Evolutionary conservation across 2,329 filamentous ascomycete species (phyloP), one percentile per base, ranked within the genome.

Genomic region (Grosmannia serpens): DNA sequence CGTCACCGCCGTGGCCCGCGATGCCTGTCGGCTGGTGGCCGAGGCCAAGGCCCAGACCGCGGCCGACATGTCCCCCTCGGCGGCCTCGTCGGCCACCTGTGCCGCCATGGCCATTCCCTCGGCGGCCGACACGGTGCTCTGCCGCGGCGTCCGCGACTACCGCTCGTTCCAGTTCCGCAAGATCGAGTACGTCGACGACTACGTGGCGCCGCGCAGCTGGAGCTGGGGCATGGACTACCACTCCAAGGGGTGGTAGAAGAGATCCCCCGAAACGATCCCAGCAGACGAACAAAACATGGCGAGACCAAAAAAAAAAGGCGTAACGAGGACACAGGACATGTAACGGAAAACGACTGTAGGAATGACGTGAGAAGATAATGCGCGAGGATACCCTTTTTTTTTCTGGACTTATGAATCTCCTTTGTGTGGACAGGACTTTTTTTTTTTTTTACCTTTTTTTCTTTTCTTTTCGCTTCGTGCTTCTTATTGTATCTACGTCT

Each of bases 231-330:
- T 33, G 22, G 56, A 59, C 41, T 62, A 61, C 56, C 56, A 63
- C 55, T 41, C 46, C 20, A 57, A 58, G n/a, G 62, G 62, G 6
- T 63, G 62, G 62, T 63, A 49, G n/a, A n/a, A n/a, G n/a, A n/a
- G n/a, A 15, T 24, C 41, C 41, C 8, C 7, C 41, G 7, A n/a
- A 20, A 44, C 11, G 27, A n/a, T n/a, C 11, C 29, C 8, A 17
- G 20, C 9, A 26, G 17, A 46, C 8, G 26, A 22, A 55, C 20
- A 44, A 17, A n/a, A 33, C 31, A 10, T 41, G 38, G 13, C 4
- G 38, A 11, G 49, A 41, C 38, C 4, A 41, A 4, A 11, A 49
- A 10, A 49, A 49, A 24, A 49, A 26, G 46, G 46, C 46, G 46
- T 49, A 13, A 49, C 46, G 46, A 49, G 46, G 17, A 49, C 46